Conservation (phyloP, 345 rosid species). For the Populus pruinosa region DNA sequence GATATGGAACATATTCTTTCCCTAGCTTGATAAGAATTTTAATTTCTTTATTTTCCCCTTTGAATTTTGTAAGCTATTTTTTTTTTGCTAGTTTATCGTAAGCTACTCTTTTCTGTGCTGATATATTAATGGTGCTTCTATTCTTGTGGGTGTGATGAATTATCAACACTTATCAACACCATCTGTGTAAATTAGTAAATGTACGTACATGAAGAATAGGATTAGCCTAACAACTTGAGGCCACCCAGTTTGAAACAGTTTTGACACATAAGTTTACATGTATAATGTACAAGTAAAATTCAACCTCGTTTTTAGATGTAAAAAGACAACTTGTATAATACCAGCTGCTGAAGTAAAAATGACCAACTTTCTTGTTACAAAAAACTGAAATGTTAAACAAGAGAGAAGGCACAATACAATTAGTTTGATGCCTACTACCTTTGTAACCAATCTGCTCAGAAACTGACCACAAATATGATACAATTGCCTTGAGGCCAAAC, state of each 20-base stretch:
- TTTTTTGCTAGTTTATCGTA: neutral
- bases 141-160: neutral
- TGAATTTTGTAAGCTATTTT: too few species aligned
- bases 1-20: neutral
- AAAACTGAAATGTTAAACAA: neutral
- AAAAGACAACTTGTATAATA: neutral
- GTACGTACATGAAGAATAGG: neutral
- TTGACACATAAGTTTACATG: neutral
- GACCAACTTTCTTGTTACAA: neutral
- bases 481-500: neutral
- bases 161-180: neutral
- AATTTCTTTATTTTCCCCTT: neutral
- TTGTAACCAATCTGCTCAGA: neutral
- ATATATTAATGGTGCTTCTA: neutral
- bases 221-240: neutral
- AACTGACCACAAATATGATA: neutral
- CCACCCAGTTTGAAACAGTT: neutral
- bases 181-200: too few species aligned
- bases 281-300: neutral
- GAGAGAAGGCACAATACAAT: neutral
- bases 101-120: neutral
- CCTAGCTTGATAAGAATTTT: neutral
- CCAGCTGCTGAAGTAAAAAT: neutral
- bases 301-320: neutral
- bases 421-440: neutral